A percentile compares a stretch with the other conserved stretches of the same genome.
phyloP scores from a whole-genome alignment of 805 yeast genomes.

The Ogataea wickerhamii region DNA sequence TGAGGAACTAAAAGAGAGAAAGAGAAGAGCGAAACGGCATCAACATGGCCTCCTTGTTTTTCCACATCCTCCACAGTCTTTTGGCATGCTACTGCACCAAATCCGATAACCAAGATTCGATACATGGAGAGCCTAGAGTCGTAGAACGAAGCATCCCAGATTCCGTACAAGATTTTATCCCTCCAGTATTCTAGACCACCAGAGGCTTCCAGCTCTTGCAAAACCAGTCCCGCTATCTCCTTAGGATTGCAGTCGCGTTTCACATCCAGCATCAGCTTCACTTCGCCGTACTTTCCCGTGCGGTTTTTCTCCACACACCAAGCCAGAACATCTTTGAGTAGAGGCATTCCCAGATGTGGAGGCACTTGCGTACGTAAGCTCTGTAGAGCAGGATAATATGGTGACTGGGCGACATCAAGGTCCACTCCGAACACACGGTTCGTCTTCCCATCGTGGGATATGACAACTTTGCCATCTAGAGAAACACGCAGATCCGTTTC shows the following conservation, averaged over 20 bases:
- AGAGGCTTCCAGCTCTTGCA: conserved; percentile 19
- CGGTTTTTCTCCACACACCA: conserved; percentile 41
- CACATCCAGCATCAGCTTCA: conserved; percentile 40
- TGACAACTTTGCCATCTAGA: conserved; percentile 30
- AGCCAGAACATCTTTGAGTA: conserved; percentile 27
- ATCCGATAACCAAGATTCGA: conserved; percentile 30
- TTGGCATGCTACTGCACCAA: conserved; percentile 24
- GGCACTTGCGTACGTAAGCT: conserved; percentile 26
- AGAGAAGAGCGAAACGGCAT: conserved; percentile 23
- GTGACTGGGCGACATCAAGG: conserved; percentile 24
- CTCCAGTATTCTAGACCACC: conserved; percentile 31
- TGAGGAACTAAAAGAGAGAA: conserved; percentile 21
- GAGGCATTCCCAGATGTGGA: conserved; percentile 34
- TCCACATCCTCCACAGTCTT: conserved; percentile 20
- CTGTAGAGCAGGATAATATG: conserved; percentile 27
- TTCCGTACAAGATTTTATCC: conserved; percentile 34
- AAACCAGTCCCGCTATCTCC: conserved; percentile 24
- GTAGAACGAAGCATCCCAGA: conserved; percentile 34
- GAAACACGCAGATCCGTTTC: conserved; percentile 39
- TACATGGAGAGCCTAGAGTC: conserved; percentile 26
- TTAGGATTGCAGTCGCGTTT: conserved; percentile 31
- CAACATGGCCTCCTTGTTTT: conserved; percentile 17
- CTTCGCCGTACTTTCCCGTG: conserved; percentile 25
- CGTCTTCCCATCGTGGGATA: conserved; percentile 35
- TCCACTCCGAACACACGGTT: conserved; percentile 31